Percentiles rank a stretch among this genome's conserved stretches.
Conservation (phyloP, 2,329 filamentous ascomycete species). For the Penicillium aurantiogriseum region DNA sequence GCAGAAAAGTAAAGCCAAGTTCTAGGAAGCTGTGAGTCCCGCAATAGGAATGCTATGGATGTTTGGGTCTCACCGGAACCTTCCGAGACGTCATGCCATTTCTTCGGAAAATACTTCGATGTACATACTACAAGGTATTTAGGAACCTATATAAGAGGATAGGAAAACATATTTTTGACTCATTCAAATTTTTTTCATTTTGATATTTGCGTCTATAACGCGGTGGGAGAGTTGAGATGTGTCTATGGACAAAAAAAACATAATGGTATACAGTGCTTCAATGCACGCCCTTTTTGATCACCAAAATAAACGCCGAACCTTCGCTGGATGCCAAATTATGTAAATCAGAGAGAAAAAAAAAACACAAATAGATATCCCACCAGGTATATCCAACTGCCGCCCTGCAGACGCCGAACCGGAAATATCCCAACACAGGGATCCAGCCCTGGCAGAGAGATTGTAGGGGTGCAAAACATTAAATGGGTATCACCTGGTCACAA, state of each 20-base stretch:
- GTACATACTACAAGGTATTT: background rate
- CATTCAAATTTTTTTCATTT: slow-evolving; percentile 27
- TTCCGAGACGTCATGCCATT: slow-evolving; percentile 4
- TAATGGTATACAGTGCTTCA: slow-evolving; percentile 23
- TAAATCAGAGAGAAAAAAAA: slow-evolving; percentile 6
- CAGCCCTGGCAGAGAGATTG: slow-evolving; percentile 32
- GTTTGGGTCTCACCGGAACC: background rate
- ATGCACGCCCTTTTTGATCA: slow-evolving; percentile 21
- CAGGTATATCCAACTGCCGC: slow-evolving; percentile 26
- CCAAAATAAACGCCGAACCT: slow-evolving; percentile 19
- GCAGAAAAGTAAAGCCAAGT: background rate
- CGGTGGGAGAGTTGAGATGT: slow-evolving; percentile 28
- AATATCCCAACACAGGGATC: slow-evolving; percentile 32
- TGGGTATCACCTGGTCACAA: slow-evolving; percentile 5
- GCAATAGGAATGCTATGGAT: background rate
- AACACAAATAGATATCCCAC: slow-evolving; percentile 9
- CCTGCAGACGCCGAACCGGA: slow-evolving; percentile 29
- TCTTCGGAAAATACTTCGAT: background rate
- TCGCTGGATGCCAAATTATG: slow-evolving; percentile 24
- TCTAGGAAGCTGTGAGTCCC: background rate
- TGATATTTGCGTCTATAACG: slow-evolving; percentile 18
- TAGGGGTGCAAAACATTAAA: slow-evolving; percentile 16
- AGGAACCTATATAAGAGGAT: background rate
- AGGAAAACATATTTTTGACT: slow-evolving; percentile 1
- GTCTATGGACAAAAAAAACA: slow-evolving; percentile 24